These are phyloP conservation scores for Cordyceps militaris DNA, from an alignment of 2,329 filamentous ascomycete genomes.

Conservation along the genomic window DNA sequence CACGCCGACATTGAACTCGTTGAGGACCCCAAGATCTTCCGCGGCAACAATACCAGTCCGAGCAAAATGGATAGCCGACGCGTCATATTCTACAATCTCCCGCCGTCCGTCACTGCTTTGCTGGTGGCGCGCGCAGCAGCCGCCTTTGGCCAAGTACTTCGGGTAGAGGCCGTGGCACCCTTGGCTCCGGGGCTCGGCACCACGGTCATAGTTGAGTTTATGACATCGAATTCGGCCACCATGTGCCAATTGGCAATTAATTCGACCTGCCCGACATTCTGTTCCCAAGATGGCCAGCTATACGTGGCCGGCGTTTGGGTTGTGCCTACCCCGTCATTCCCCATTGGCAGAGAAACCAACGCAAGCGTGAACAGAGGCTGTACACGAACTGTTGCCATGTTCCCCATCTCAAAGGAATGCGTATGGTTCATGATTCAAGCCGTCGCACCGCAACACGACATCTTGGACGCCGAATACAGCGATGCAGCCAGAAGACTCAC, in stretches of 20 bases:
- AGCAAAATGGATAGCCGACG: background rate
- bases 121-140: background rate
- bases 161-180: background rate
- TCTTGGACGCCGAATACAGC: background rate
- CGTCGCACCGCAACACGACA: background rate
- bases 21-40: background rate
- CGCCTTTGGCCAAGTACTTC: background rate
- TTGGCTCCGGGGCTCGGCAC: background rate
- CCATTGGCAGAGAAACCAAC: background rate
- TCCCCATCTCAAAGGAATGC: background rate
- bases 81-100: background rate
- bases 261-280: background rate
- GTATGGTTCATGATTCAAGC: constrained; percentile 1
- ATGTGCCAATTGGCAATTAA: background rate
- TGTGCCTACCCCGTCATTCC: background rate
- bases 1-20: background rate
- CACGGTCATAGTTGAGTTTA: constrained; percentile 1
- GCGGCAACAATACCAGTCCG: background rate
- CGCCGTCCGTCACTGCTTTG: background rate
- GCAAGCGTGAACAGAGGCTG: background rate
- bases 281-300: background rate
- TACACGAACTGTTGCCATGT: background rate
- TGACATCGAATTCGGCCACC: background rate
- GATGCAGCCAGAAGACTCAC: background rate
- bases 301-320: background rate